Evolutionary conservation across 1,284 basidiomycete genomes (phyloP).

Genomic region (Vanrija pseudolonga): DNA sequence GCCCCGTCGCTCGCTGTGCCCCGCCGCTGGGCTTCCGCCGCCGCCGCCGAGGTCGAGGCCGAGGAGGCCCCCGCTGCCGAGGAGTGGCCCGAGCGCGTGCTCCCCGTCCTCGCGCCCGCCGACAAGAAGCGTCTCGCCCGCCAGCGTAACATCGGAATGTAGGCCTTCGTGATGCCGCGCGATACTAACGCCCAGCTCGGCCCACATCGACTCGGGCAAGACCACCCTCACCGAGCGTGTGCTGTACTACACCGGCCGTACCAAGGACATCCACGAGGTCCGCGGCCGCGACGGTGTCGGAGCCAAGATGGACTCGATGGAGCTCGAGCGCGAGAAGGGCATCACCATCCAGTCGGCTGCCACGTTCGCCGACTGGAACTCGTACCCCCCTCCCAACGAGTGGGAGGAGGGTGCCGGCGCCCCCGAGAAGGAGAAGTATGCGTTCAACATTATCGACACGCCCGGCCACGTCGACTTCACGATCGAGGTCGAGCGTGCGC

Average conservation of each 20-base stretch:
- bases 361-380: conserved; percentile 95
- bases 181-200: conserved; percentile 54
- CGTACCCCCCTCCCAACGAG: conserved; percentile 53
- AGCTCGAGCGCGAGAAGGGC: conserved; percentile 96
- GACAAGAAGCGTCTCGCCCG: conserved; percentile 40
- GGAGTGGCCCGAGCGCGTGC: conserved; percentile 39
- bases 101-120: conserved; percentile 37
- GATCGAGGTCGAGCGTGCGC: conserved; percentile 95
- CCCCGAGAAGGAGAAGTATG: conserved; percentile 69
- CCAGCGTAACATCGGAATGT: conserved; percentile 52
- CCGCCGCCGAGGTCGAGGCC: conserved; percentile 20
- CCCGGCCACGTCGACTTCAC: conserved; percentile 99
- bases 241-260: conserved; percentile 93
- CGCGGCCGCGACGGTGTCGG: conserved; percentile 92
- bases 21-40: conserved; percentile 23
- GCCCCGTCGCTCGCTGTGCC: background rate
- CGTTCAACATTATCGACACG: conserved; percentile 98
- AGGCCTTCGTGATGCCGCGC: conserved; percentile 4
- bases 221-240: conserved; percentile 96
- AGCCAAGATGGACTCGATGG: conserved; percentile 99
- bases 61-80: conserved; percentile 20
- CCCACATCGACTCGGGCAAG: conserved; percentile 96
- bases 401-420: conserved; percentile 44
- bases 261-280: conserved; percentile 96
- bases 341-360: conserved; percentile 99